Evolutionary conservation across 129 eudicot genomes (phyloP), one percentile per base, ranked within the genome.

Genomic region (Deinandra increscens): DNA sequence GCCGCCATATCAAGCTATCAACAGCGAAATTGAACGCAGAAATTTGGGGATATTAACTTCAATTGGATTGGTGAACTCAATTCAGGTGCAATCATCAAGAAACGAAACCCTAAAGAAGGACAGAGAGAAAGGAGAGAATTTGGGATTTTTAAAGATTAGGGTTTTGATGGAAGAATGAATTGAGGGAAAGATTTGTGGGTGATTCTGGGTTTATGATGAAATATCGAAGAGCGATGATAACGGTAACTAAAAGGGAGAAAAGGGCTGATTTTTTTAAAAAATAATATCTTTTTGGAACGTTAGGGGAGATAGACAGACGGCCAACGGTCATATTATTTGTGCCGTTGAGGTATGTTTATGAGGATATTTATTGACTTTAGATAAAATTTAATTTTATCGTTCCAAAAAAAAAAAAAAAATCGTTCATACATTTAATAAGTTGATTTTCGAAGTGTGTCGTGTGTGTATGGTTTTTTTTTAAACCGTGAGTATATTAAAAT

Each of bases 1-100:
- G 89, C 71, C 8, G 98, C 96, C 98, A 93, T 91, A 49, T 60
- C 42, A 7, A 15, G 10, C 44, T 56, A 66, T 68, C 75, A 77
- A 62, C 76, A 51, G 68, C 8, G n/a, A 69, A 72, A 46, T 72
- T 77, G 71, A 70, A 60, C 58, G 15, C 23, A 3, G 62, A 26
- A 50, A 71, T 6, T 42, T 18, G 31, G 71, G 53, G 54, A 49
- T 63, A 34, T 18, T 4, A 9, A 22, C 43, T 12, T 49, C 9
- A 5, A 17, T 49, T 49, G 0, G 23, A 49, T 1, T 10, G 60
- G 43, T 34, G 44, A 41, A 56, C 56, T 42, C 38, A 26, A 26
- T 26, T 26, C 31, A 26, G 31, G 31, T 1, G 3, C 31, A 33
- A 65, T 61, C 61, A 73, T 60, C 23, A 66, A 68, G 60, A 12